Percentiles rank a stretch among this genome's conserved stretches.
phyloP scores from a whole-genome alignment of 306 rosid genomes.

The Ormosia emarginata region DNA sequence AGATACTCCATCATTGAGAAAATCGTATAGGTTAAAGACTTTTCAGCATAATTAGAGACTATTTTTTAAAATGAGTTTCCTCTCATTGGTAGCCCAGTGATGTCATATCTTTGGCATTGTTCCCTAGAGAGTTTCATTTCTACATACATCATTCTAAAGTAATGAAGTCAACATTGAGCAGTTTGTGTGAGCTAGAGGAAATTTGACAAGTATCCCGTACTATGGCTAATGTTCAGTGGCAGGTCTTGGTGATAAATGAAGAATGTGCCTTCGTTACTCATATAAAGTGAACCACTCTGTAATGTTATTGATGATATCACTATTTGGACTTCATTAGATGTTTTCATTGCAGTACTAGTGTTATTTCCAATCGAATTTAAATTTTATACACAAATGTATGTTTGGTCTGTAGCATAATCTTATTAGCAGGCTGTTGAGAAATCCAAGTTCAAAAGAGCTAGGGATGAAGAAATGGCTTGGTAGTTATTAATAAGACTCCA shows the following conservation, averaged over 20 bases:
- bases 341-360: neutral
- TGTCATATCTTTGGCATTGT: neutral
- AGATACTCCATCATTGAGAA: neutral
- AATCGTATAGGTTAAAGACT: neutral
- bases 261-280: neutral
- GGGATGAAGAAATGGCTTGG: constrained; percentile 27
- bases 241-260: constrained; percentile 1
- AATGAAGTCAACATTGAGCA: neutral
- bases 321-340: neutral
- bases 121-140: neutral
- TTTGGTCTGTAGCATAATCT: constrained; percentile 6
- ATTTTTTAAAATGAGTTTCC: neutral
- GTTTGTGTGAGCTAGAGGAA: neutral
- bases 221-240: neutral
- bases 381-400: neutral
- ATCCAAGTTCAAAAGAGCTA: constrained; percentile 25
- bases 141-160: neutral
- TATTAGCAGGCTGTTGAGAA: neutral
- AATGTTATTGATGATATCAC: neutral
- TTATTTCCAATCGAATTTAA: neutral
- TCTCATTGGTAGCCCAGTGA: neutral
- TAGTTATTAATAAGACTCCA: constrained; percentile 24
- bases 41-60: neutral
- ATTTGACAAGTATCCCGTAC: neutral
- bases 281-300: neutral